Conservation (phyloP, 1,284 basidiomycete genomes). For the Baeospora myosura region DNA sequence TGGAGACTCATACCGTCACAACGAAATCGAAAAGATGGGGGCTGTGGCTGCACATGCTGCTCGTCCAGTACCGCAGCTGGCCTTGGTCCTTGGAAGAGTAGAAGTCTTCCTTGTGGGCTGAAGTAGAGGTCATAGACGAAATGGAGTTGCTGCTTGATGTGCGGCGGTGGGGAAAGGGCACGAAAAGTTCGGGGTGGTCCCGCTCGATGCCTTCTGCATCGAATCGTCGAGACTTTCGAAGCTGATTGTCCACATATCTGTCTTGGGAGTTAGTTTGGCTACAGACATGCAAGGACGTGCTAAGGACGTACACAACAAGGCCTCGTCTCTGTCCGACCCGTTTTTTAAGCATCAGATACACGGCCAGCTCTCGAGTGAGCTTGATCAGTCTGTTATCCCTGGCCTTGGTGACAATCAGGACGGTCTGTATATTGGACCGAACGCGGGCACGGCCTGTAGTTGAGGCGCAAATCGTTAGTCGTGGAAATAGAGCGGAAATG, state of each 20-base stretch:
- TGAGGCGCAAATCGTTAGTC: constrained; percentile 9
- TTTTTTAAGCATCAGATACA: constrained; percentile 88
- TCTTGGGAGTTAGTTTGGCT: background rate
- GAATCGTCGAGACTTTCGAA: constrained; percentile 89
- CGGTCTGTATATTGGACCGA: constrained; percentile 83
- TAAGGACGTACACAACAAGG: constrained; percentile 49
- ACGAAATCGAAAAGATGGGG: constrained; percentile 98
- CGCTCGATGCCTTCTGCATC: constrained; percentile 84
- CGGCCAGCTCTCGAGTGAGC: constrained; percentile 87
- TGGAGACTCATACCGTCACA: constrained; percentile 64
- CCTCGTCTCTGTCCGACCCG: constrained; percentile 57
- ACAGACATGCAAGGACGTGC: background rate
- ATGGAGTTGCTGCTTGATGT: constrained; percentile 60
- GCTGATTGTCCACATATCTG: constrained; percentile 93
- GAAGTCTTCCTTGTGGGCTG: constrained; percentile 32
- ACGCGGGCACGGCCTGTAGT: constrained; percentile 82
- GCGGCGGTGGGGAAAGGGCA: constrained; percentile 67
- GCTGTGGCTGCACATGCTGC: constrained; percentile 88
- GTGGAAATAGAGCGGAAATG: constrained; percentile 9
- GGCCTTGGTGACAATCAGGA: constrained; percentile 97
- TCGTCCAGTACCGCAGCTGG: constrained; percentile 95
- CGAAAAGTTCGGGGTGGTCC: constrained; percentile 86
- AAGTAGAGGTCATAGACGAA: constrained; percentile 40
- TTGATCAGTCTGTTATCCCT: constrained; percentile 95
- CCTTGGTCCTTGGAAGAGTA: constrained; percentile 56